Conservation (phyloP, 345 rosid species). For the Erodium maritimum region DNA sequence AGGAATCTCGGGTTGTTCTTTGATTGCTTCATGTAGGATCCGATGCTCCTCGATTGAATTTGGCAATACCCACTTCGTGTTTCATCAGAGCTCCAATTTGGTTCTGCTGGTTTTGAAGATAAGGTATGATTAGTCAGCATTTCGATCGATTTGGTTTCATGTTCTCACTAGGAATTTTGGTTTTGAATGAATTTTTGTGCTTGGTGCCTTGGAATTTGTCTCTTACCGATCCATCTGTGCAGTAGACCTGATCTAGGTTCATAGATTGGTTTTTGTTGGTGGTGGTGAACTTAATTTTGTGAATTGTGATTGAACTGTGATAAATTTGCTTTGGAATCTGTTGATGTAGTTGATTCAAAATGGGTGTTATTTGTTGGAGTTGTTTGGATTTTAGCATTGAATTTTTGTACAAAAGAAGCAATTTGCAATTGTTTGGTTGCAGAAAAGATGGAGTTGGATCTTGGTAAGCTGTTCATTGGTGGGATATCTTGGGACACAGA, state of each 20-base stretch:
- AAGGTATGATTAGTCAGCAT: constrained; percentile 28
- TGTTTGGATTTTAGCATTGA: constrained; percentile 8
- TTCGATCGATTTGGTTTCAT: constrained; percentile 12
- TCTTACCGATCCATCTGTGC: neutral
- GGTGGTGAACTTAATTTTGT: too few species aligned
- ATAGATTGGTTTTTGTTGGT: too few species aligned
- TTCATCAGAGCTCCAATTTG: constrained; percentile 39
- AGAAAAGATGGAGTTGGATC: constrained; percentile 91
- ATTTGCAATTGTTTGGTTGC: constrained; percentile 28
- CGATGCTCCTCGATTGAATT: constrained; percentile 55
- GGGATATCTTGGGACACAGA: constrained; percentile 99
- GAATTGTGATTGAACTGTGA: neutral
- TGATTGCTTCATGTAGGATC: constrained; percentile 33
- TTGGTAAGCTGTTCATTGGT: constrained; percentile 96
- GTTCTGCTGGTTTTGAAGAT: constrained; percentile 31
- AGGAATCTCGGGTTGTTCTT: constrained; percentile 21
- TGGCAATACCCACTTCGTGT: constrained; percentile 30
- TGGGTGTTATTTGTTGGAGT: neutral
- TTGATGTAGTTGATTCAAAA: neutral
- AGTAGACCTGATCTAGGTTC: neutral
- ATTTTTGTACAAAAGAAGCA: constrained; percentile 16
- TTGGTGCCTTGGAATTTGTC: too few species aligned
- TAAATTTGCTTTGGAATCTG: neutral
- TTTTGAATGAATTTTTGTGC: neutral
- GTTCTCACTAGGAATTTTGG: constrained; percentile 7